Evolutionary conservation across 2,329 filamentous ascomycete genomes (phyloP), one percentile per base, ranked within the genome.

Genomic region (Pseudogymnoascus sp.): DNA sequence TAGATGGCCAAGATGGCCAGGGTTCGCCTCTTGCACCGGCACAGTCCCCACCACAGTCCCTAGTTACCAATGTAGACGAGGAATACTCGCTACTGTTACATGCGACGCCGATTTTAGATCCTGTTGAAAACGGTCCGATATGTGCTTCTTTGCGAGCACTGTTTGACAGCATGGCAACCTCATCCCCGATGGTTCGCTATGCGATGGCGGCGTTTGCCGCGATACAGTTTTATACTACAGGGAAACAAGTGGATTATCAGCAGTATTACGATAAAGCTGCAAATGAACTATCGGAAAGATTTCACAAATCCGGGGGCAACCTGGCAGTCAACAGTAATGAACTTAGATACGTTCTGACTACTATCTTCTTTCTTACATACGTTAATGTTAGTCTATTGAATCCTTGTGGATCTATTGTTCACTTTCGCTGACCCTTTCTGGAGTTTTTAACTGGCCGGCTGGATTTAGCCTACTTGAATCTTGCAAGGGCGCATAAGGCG

Each of bases 401-500:
- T 55, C 28, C 49, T 33, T 33, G 49, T 55, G 49, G 49, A 33
- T 55, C 45, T 55, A 22, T 33, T 22, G 49, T 33, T 55, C 16
- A 55, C 28, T 33, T 35, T 55, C 28, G 49, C 49, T 55, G 49
- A 55, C 49, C 16, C 28, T 55, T 33, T 33, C n/a, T 55, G 28
- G 28, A 55, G 49, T 55, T 55, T 55, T 55, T 55, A 55, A 55
- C 49, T 55, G 49, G 49, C 28, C 49, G 49, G 49, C 49, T 55
- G 9, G 49, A 55, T 55, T 55, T 55, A 55, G 49, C 49, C 28
- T 35, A 55, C 49, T 33, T 55, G 49, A 55, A 55, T 55, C 49
- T 55, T 55, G 49, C 49, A 55, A 55, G 33, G 49, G 49, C 49
- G 49, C 49, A 55, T 55, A 55, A 55, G 16, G 49, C 49, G 49